Percentiles rank a stretch among this genome's conserved stretches.
These are phyloP conservation scores for Henningerozyma blattae DNA, from an alignment of 805 yeast species.

Conservation along the genomic window DNA sequence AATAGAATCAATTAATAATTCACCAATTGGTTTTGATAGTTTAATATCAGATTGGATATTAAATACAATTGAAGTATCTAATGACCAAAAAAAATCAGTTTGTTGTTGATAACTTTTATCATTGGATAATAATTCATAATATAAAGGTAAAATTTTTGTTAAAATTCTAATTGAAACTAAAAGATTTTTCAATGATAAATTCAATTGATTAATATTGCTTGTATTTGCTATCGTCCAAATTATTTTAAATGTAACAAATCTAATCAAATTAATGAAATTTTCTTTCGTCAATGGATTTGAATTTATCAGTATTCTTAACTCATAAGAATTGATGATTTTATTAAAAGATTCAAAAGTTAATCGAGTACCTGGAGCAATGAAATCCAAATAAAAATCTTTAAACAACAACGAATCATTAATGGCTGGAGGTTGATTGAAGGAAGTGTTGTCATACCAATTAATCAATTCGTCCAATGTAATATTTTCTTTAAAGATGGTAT, in stretches of 20 bases:
- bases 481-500: not conserved
- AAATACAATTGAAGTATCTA: slow-evolving; percentile 3
- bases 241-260: slow-evolving; percentile 27
- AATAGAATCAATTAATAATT: slow-evolving; percentile 15
- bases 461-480: slow-evolving; percentile 8
- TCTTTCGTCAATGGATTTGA: slow-evolving; percentile 28
- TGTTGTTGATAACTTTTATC: slow-evolving; percentile 24
- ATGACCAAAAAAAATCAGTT: slow-evolving; percentile 13
- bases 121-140: slow-evolving; percentile 38
- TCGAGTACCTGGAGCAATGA: slow-evolving; percentile 7
- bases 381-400: slow-evolving; percentile 20
- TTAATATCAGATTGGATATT: not conserved
- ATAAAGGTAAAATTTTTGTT: slow-evolving; percentile 52
- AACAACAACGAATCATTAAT: slow-evolving; percentile 31
- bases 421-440: slow-evolving; percentile 26
- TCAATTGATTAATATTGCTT: slow-evolving; percentile 1
- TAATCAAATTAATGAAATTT: slow-evolving; percentile 45
- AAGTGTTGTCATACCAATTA: slow-evolving; percentile 12
- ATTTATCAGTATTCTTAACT: slow-evolving; percentile 48
- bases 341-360: slow-evolving; percentile 16
- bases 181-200: slow-evolving; percentile 21
- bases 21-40: slow-evolving; percentile 24
- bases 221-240: slow-evolving; percentile 9
- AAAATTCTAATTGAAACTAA: slow-evolving; percentile 55
- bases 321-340: slow-evolving; percentile 41